Conservation (phyloP, 805 yeast genomes). For the Ogataea wickerhamii region DNA sequence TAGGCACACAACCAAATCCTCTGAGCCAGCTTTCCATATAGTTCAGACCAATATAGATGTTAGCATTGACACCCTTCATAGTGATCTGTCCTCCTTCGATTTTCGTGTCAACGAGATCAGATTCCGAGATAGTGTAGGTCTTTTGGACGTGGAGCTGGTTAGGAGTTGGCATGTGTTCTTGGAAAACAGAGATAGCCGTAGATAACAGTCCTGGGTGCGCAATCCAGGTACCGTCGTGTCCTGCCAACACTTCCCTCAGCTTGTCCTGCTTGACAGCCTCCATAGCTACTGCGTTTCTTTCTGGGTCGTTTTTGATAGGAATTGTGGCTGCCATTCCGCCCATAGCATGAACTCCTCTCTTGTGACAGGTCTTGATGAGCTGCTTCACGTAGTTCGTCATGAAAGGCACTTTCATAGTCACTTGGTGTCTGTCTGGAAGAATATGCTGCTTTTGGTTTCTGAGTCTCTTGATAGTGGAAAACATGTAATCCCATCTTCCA, state of each 20-base stretch:
- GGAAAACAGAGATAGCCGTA: slow-evolving; percentile 67
- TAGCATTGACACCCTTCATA: slow-evolving; percentile 64
- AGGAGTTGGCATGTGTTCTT: slow-evolving; percentile 77
- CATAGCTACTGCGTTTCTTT: slow-evolving; percentile 63
- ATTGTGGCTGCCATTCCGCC: slow-evolving; percentile 92
- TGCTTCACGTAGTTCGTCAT: slow-evolving; percentile 75
- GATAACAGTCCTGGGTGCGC: slow-evolving; percentile 82
- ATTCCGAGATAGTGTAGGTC: slow-evolving; percentile 42
- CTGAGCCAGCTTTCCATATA: slow-evolving; percentile 86
- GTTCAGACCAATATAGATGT: slow-evolving; percentile 70
- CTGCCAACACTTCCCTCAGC: slow-evolving; percentile 70
- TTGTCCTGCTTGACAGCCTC: slow-evolving; percentile 71
- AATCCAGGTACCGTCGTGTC: slow-evolving; percentile 89
- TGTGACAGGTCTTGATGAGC: slow-evolving; percentile 70
- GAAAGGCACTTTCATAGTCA: slow-evolving; percentile 77
- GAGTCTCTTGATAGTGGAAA: slow-evolving; percentile 72
- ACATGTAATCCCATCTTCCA: slow-evolving; percentile 89
- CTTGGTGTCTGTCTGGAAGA: slow-evolving; percentile 76
- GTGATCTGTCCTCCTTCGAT: slow-evolving; percentile 64
- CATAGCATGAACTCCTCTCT: slow-evolving; percentile 79
- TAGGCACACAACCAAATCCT: slow-evolving; percentile 82
- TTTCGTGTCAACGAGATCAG: slow-evolving; percentile 59
- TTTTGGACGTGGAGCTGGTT: slow-evolving; percentile 62
- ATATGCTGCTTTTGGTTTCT: slow-evolving; percentile 65
- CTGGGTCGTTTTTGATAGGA: slow-evolving; percentile 70